Percentiles rank a stretch among this genome's conserved stretches.
phyloP scores from a whole-genome alignment of 2,329 filamentous ascomycete genomes.

The Apiospora malaysiana region DNA sequence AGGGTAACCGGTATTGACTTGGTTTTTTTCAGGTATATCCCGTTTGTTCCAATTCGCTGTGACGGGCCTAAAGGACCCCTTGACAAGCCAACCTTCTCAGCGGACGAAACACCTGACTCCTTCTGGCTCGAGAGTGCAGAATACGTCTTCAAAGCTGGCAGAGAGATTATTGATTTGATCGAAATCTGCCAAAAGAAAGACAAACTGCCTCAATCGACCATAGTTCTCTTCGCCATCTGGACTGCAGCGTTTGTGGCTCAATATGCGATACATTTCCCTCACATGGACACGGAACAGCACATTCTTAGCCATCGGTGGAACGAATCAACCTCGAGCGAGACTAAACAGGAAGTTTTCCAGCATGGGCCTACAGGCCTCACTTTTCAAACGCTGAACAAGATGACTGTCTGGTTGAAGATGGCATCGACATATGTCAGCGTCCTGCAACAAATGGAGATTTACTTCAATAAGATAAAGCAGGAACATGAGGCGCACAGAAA shows the following conservation, averaged over 20 bases:
- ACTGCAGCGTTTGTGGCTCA: conserved; percentile 69
- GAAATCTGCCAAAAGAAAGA: conserved; percentile 64
- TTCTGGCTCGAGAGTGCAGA: conserved; percentile 70
- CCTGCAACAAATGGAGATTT: conserved; percentile 58
- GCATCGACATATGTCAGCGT: conserved; percentile 61
- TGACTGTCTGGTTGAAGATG: conserved; percentile 61
- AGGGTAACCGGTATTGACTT: background rate
- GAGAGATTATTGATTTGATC: conserved; percentile 69
- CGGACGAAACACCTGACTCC: conserved; percentile 52
- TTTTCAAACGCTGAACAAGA: conserved; percentile 55
- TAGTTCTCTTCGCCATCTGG: conserved; percentile 71
- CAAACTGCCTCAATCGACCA: conserved; percentile 69
- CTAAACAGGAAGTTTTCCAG: conserved; percentile 38
- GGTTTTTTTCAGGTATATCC: conserved; percentile 51
- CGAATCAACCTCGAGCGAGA: conserved; percentile 30
- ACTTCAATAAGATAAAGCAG: conserved; percentile 56
- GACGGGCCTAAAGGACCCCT: conserved; percentile 58
- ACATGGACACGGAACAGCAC: conserved; percentile 67
- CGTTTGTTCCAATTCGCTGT: conserved; percentile 66
- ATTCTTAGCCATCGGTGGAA: conserved; percentile 52
- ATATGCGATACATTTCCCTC: conserved; percentile 70
- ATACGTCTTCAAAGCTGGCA: conserved; percentile 66
- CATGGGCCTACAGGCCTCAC: conserved; percentile 53
- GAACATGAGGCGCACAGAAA: conserved; percentile 48
- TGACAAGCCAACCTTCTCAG: conserved; percentile 61